Percentiles rank a stretch among this genome's conserved stretches.
Conservation (phyloP, 225 moss, liverwort and hornwort species). For the Straminergon stramineum region DNA sequence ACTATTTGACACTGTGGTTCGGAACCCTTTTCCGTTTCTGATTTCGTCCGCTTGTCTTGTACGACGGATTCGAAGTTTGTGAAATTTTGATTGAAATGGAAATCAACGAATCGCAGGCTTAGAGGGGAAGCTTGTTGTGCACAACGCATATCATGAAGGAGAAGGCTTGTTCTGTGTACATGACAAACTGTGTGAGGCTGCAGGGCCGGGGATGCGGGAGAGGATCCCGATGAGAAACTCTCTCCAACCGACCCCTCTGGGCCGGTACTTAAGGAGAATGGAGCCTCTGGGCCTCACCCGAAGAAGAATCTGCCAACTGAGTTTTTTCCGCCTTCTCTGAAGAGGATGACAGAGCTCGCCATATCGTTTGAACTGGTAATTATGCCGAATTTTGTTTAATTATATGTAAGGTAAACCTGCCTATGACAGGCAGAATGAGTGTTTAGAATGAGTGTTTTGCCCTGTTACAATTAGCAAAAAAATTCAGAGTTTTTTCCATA, state of each 20-base stretch:
- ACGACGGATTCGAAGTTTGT: neutral
- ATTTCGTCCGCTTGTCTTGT: neutral
- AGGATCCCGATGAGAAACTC: neutral
- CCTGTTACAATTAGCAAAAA: too few species aligned
- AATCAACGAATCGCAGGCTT: neutral
- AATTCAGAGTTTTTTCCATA: too few species aligned
- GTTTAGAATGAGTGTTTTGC: too few species aligned
- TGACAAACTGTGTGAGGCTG: conserved; percentile 20
- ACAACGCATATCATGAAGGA: conserved; percentile 16
- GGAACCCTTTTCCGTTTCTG: neutral
- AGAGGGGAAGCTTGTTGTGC: neutral
- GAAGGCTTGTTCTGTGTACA: conserved; percentile 22
- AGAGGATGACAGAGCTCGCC: conserved; percentile 28
- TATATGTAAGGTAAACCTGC: too few species aligned
- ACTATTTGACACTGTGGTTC: neutral
- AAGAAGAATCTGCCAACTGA: neutral
- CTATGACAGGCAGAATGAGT: too few species aligned
- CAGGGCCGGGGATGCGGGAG: conserved; percentile 13
- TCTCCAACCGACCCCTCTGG: conserved; percentile 5
- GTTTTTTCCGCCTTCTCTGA: conserved; percentile 8
- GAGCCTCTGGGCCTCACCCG: neutral
- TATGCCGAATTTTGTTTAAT: neutral
- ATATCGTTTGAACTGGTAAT: conserved; percentile 9
- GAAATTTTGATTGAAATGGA: neutral
- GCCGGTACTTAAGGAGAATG: neutral